Conservation (phyloP, 139 green algal genomes). For the Zygnema cylindricum region DNA sequence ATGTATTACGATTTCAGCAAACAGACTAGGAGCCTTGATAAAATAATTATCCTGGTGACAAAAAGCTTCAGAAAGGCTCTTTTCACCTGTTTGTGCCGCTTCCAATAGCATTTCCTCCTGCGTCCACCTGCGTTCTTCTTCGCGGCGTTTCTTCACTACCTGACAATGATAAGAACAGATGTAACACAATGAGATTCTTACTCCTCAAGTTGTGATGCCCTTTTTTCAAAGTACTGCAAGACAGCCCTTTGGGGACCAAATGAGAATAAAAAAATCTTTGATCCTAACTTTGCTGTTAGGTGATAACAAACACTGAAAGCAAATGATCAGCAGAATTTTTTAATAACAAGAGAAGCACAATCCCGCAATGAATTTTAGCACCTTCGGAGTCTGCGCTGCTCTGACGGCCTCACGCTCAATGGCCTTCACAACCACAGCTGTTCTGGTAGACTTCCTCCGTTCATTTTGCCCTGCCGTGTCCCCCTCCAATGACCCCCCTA, state of each 20-base stretch:
- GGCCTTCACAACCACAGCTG: conserved; percentile 65
- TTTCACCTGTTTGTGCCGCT: conserved; percentile 73
- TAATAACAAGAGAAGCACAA: not conserved
- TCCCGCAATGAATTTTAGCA: not conserved
- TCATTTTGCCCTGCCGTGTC: not conserved
- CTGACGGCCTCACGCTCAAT: conserved; percentile 63
- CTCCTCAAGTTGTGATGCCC: no score
- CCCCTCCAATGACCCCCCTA: not conserved
- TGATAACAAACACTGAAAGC: not conserved
- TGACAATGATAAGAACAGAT: conserved; percentile 1
- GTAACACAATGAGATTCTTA: no score
- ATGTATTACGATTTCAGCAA: not conserved
- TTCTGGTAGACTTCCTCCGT: conserved; percentile 66
- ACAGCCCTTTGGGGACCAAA: no score
- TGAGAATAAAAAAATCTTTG: no score
- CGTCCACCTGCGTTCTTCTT: conserved; percentile 64
- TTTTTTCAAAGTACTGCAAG: no score
- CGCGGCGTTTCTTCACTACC: conserved; percentile 20
- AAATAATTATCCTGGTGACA: not conserved
- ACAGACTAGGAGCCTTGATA: not conserved
- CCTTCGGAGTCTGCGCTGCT: conserved; percentile 40
- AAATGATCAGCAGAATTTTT: not conserved
- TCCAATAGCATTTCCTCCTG: conserved; percentile 88
- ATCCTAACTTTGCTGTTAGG: not conserved
- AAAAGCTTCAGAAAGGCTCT: not conserved